Percentiles rank a stretch among this genome's conserved stretches.
Evolutionary conservation across 1,284 basidiomycete species (phyloP).

Genomic region (Puccinia triticina): DNA sequence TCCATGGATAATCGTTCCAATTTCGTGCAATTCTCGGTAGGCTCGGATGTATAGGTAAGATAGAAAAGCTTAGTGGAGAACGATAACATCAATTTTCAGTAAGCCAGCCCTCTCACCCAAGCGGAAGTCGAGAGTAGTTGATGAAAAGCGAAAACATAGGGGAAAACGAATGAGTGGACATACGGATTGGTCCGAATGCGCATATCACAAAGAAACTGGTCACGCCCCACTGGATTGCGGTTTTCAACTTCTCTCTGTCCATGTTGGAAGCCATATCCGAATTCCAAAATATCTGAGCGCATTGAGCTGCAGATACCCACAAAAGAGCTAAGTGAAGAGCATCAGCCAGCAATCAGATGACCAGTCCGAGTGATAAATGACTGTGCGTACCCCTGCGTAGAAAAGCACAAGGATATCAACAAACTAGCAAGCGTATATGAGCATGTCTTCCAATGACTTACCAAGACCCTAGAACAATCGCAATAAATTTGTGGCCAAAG

Average conservation of each 20-base stretch:
- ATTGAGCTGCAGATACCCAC: slow-evolving; percentile 18
- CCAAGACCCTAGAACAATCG: slow-evolving; percentile 10
- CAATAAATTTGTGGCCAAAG: slow-evolving; percentile 15
- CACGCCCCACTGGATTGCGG: slow-evolving; percentile 2
- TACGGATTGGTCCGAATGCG: background rate
- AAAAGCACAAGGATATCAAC: background rate
- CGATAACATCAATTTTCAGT: background rate
- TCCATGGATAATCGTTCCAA: background rate
- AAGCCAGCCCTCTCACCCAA: background rate
- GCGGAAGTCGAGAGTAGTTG: background rate
- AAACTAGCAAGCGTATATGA: background rate
- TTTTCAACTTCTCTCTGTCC: slow-evolving; percentile 1
- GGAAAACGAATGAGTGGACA: background rate
- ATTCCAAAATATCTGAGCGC: slow-evolving; percentile 15
- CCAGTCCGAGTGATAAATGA: background rate
- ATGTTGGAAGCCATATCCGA: slow-evolving; percentile 6
- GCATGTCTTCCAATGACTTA: background rate
- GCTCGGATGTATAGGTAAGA: background rate
- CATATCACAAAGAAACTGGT: background rate
- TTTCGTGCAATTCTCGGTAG: background rate
- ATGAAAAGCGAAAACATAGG: background rate
- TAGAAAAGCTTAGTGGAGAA: background rate
- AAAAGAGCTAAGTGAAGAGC: slow-evolving; percentile 12
- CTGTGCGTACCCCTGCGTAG: background rate
- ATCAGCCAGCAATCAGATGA: background rate